Evolutionary conservation across 352 stramenopile species (phyloP).

Genomic region (Phytophthora pinifolia): DNA sequence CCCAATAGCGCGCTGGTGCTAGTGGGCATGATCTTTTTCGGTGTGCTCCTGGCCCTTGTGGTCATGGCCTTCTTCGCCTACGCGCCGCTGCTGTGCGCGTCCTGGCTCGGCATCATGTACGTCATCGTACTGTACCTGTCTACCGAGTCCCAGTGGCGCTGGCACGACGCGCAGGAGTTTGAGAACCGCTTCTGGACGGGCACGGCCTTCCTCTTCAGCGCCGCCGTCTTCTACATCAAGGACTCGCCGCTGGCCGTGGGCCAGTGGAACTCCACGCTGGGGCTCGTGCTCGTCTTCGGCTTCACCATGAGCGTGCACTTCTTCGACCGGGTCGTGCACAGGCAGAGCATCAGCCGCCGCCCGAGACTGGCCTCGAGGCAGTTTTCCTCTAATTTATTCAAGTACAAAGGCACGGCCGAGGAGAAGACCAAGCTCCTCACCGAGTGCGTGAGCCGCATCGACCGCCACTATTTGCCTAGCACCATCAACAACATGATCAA

Average conservation of each 20-base stretch:
- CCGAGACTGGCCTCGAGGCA: constrained; percentile 41
- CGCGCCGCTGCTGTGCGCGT: constrained; percentile 76
- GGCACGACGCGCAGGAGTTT: constrained; percentile 92
- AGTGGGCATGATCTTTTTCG: constrained; percentile 67
- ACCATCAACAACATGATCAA: constrained; percentile 92
- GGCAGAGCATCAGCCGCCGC: constrained; percentile 68
- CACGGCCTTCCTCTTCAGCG: constrained; percentile 92
- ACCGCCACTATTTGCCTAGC: constrained; percentile 82
- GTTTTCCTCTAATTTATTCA: constrained; percentile 77
- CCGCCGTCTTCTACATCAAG: constrained; percentile 92
- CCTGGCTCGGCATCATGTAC: constrained; percentile 81
- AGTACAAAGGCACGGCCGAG: constrained; percentile 80
- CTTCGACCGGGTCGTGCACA: constrained; percentile 80
- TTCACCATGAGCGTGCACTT: constrained; percentile 84
- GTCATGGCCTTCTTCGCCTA: constrained; percentile 85
- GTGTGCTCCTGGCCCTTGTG: constrained; percentile 58
- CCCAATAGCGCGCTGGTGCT: constrained; percentile 67
- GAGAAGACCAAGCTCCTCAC: constrained; percentile 75
- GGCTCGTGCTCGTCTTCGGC: constrained; percentile 72
- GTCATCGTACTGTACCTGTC: constrained; percentile 81
- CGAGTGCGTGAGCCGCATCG: constrained; percentile 73
- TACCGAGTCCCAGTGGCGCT: constrained; percentile 84
- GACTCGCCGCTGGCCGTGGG: constrained; percentile 91
- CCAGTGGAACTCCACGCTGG: constrained; percentile 68
- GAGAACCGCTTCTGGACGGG: constrained; percentile 98